Percentiles rank a stretch among this genome's conserved stretches.
Conservation (phyloP, 768 basidiomycete genomes). For the Russula olivacea region DNA sequence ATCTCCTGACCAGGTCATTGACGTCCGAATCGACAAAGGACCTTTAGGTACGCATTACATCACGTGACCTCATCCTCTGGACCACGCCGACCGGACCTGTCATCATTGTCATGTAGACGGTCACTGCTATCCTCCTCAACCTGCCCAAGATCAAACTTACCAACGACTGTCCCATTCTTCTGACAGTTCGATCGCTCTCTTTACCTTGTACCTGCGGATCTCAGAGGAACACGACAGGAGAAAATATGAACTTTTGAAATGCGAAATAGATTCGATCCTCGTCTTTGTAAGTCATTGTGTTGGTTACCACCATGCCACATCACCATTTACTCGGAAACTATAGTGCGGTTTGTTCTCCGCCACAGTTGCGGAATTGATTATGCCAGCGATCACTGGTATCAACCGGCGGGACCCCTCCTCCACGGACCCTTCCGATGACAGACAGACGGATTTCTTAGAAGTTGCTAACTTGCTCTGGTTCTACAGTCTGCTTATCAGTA, state of each 20-base stretch:
- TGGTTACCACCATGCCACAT: not conserved
- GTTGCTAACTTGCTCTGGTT: not conserved
- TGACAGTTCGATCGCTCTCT: not conserved
- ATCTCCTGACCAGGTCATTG: too few species aligned
- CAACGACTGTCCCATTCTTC: not conserved
- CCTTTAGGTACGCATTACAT: too few species aligned
- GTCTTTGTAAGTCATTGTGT: not conserved
- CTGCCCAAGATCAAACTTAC: not conserved
- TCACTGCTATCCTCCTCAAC: not conserved
- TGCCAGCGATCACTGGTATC: too few species aligned
- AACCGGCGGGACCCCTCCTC: too few species aligned
- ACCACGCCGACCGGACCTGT: too few species aligned
- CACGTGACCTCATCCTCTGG: too few species aligned
- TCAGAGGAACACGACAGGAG: not conserved
- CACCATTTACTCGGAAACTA: too few species aligned
- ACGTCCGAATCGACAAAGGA: too few species aligned
- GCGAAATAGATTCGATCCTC: not conserved
- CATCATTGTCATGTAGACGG: too few species aligned
- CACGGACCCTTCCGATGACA: too few species aligned
- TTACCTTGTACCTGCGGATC: not conserved
- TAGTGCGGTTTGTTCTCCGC: constrained; percentile 14
- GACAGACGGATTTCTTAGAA: too few species aligned
- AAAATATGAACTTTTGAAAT: not conserved
- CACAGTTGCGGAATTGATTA: not conserved
- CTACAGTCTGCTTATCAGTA: not conserved